Percentiles rank a stretch among this genome's conserved stretches.
These are phyloP conservation scores for Ceratonia siliqua DNA, from an alignment of 306 rosid species.

Conservation along the genomic window DNA sequence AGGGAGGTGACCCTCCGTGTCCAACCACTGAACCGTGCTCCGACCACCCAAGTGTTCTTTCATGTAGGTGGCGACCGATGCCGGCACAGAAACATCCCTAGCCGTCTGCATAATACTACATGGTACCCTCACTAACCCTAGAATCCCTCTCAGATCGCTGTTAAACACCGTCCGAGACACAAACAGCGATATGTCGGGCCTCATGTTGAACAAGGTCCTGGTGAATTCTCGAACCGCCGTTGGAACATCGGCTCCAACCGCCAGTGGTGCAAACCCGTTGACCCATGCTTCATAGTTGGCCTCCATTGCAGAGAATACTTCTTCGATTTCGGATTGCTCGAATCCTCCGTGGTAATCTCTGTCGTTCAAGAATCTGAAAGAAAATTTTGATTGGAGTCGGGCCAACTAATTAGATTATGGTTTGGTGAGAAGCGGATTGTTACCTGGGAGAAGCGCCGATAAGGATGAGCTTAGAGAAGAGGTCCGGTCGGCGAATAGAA, in stretches of 20 bases:
- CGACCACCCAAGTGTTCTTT: slow-evolving; percentile 80
- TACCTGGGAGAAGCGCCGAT: slow-evolving; percentile 96
- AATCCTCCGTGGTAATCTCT: slow-evolving; percentile 89
- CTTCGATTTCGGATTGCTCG: slow-evolving; percentile 65
- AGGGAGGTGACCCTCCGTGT: slow-evolving; percentile 92
- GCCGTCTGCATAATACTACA: slow-evolving; percentile 83
- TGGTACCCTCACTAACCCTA: slow-evolving; percentile 78
- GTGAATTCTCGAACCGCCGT: slow-evolving; percentile 76
- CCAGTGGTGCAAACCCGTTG: slow-evolving; percentile 71
- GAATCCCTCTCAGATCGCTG: slow-evolving; percentile 79
- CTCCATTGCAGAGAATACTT: slow-evolving; percentile 72
- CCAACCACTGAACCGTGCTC: slow-evolving; percentile 72
- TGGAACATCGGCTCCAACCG: slow-evolving; percentile 93
- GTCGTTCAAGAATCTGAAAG: slow-evolving; percentile 74
- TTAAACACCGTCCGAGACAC: slow-evolving; percentile 67
- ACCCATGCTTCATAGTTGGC: slow-evolving; percentile 88
- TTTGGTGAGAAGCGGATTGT: too few species aligned
- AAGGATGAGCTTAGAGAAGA: slow-evolving; percentile 86
- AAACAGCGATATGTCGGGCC: slow-evolving; percentile 85
- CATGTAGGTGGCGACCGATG: slow-evolving; percentile 70
- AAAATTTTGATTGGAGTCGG: not conserved
- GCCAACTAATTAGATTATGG: not conserved
- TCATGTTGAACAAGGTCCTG: slow-evolving; percentile 86
- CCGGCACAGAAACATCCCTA: slow-evolving; percentile 76
- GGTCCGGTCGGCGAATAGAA: slow-evolving; percentile 83